Base-by-base conservation (phyloP, 2,329 filamentous ascomycete genomes). In the Beauveria sp. region DNA sequence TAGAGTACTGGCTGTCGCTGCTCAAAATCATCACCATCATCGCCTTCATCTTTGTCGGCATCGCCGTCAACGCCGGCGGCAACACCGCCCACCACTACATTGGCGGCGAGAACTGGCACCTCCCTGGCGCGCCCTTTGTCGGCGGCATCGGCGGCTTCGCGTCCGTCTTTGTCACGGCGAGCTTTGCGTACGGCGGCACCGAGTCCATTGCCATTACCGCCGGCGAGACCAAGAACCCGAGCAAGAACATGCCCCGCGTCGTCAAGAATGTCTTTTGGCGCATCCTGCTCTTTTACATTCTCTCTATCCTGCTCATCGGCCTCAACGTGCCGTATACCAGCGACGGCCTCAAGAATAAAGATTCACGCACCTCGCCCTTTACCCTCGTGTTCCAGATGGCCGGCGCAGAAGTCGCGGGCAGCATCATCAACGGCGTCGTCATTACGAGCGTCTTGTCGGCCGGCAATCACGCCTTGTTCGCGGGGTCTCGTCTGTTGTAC, bases 201-300 rank as follows among this genome's bases (percentile, higher is more conserved):
- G 5, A 30, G 22, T 46, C 38, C 34, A 46, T 55, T 22, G 85
- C 84, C 56, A 85, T 88, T 62, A 87, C 86, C 0, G 85, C 85
- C 1, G 85, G 85, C 49, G 86, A 88, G 70, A 87, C 86, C 2
- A 83, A 81, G 65, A 78, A 87, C 65, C 86, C 86, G 0, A 78
- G 81, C 20, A 79, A 78, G 64, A 86, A 79, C 61, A 73, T 88
- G 40, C 86, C 86, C 1, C 78, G 79, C 3, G 86, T 87, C 3
- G 82, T 88, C 51, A 83, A 83, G 65, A 87, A 87, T 60, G 84
- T 86, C 45, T 86, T 87, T 67, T 87, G 82, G 82, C 80, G 85
- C 5, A 85, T 85, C 58, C 63, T 84, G 3, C 74, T 84, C 9
- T 84, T 85, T 70, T 75, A 75, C 50, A 66, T 75, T 67, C 70